Conservation (phyloP, 495 filamentous ascomycete species). For the Sordaria brevicollis region DNA sequence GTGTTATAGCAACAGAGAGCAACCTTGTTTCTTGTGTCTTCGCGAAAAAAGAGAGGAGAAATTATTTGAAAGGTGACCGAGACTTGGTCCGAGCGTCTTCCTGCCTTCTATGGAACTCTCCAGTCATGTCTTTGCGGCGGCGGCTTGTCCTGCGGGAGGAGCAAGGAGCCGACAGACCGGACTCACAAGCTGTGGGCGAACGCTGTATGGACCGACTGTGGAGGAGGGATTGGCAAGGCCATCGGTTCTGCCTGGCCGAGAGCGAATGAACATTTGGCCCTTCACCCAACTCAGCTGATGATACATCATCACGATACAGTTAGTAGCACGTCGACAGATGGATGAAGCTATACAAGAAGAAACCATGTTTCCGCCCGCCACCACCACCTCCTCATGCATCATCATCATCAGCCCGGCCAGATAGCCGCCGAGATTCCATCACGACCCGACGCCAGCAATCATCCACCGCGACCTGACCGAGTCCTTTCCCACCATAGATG, state of each 20-base stretch:
- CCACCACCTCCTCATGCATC: neutral
- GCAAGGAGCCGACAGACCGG: neutral
- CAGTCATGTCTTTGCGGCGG: neutral
- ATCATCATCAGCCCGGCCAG: no score
- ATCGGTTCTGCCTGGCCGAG: neutral
- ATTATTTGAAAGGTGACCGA: conserved; percentile 19
- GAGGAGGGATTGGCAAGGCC: neutral
- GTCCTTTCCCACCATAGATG: neutral
- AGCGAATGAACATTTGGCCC: neutral
- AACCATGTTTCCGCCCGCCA: neutral
- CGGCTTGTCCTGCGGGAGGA: neutral
- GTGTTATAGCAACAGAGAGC: neutral
- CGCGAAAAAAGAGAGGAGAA: conserved; percentile 22
- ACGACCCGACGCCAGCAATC: neutral
- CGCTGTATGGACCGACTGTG: neutral
- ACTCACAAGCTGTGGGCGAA: no score
- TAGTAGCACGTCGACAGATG: neutral
- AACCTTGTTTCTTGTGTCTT: conserved; percentile 2
- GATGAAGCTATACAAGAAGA: neutral
- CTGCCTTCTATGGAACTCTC: neutral
- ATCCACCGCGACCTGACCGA: neutral
- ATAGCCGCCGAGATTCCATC: neutral
- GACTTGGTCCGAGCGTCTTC: conserved; percentile 21
- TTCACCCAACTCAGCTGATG: neutral
- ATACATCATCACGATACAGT: neutral